These are phyloP conservation scores for Metschnikowia chrysomelidarum DNA, from an alignment of 805 yeast genomes.

Conservation along the genomic window DNA sequence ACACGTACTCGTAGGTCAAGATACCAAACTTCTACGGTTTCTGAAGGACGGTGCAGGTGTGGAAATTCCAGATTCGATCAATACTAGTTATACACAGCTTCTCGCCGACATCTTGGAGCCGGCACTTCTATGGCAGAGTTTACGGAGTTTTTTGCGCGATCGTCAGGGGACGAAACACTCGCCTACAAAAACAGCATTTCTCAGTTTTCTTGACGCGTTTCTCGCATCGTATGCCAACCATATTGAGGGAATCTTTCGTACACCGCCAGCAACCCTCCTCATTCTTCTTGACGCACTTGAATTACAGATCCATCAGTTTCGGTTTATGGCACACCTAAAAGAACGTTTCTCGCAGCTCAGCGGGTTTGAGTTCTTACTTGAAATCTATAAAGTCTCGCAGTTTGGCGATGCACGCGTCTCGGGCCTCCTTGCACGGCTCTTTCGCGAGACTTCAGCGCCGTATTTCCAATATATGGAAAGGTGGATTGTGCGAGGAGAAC, in stretches of 20 bases:
- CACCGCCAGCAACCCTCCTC: slow-evolving; percentile 29
- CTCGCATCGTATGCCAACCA: slow-evolving; percentile 32
- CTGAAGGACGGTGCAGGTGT: slow-evolving; percentile 29
- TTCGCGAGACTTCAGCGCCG: slow-evolving; percentile 49
- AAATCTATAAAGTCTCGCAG: slow-evolving; percentile 46
- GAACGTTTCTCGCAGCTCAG: slow-evolving; percentile 28
- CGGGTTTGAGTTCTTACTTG: slow-evolving; percentile 55
- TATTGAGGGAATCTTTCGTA: slow-evolving; percentile 35
- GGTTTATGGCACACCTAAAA: slow-evolving; percentile 52
- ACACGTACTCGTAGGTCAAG: slow-evolving; percentile 60
- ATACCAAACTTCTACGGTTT: slow-evolving; percentile 54
- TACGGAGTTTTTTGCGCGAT: slow-evolving; percentile 32
- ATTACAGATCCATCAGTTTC: slow-evolving; percentile 52
- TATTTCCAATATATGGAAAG: slow-evolving; percentile 56
- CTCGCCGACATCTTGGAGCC: slow-evolving; percentile 65
- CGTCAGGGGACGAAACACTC: slow-evolving; percentile 33
- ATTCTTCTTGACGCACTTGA: slow-evolving; percentile 41
- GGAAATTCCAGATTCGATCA: slow-evolving; percentile 50
- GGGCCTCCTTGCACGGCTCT: slow-evolving; percentile 42
- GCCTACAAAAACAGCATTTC: slow-evolving; percentile 62
- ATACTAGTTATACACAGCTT: slow-evolving; percentile 55
- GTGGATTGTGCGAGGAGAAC: slow-evolving; percentile 72
- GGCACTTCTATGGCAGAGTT: slow-evolving; percentile 58
- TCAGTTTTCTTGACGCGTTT: slow-evolving; percentile 45
- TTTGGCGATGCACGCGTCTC: slow-evolving; percentile 64